Evolutionary conservation across 345 rosid genomes (phyloP), one percentile per base, ranked within the genome.

Genomic region (Arabidopsis thaliana): DNA sequence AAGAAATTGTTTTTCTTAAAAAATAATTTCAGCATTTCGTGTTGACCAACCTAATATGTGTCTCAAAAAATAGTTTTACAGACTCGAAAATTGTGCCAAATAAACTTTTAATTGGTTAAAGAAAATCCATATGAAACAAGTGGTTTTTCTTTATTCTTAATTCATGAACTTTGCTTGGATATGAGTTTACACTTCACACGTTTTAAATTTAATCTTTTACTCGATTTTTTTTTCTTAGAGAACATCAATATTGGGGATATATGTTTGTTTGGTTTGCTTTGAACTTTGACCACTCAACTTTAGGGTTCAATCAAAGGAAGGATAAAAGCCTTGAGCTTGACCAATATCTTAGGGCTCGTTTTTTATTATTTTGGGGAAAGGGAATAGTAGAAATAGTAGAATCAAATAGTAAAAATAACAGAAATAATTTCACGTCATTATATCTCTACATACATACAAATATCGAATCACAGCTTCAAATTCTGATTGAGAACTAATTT

Each of bases 251-350:
- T 60, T 67, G n/a, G 45, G 40, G 72, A 67, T 59, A 40, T 25
- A 59, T 67, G 45, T 67, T 75, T 55, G 65, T 33, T 56, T 65
- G 41, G 71, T 66, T 74, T 58, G 34, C 24, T 48, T 58, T 74
- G 37, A 69, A 63, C 60, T 13, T 77, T 70, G 76, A 37, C 70
- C 71, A 56, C 60, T 56, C 13, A 63, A 40, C 44, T 64, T 77
- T 70, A 70, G 80, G 80, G 66, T 65, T 71, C 61, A 65, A 56
- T 64, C 71, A 65, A 77, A 57, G 49, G 37, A 48, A 49, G 57
- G 32, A 66, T 65, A 71, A 71, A 71, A 56, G 72, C 72, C 67
- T 70, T 42, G 76, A 56, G 59, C 52, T 63, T 77, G 71, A 62
- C 65, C 71, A 46, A 55, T 63, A 73, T 55, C n/a, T 42, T 71